Evolutionary conservation across 169 alveolate genomes (phyloP).

Genomic region (Babesia divergens): DNA sequence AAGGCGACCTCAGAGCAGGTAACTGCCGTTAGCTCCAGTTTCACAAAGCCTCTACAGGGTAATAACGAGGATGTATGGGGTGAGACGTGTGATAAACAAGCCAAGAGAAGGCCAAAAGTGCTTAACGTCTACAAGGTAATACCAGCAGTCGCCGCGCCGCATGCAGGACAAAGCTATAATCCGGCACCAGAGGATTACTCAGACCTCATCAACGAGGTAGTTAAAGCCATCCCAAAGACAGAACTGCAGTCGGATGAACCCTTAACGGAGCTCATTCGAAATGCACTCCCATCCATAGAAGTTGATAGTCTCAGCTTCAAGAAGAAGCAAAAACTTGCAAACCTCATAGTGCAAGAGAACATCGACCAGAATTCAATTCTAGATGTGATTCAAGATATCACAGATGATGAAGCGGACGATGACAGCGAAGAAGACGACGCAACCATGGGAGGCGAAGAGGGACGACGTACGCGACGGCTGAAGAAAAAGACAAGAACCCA

Average conservation of each 20-base stretch:
- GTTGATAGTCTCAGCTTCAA: constrained; percentile 6
- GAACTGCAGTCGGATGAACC: constrained; percentile 3
- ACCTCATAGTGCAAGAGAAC: constrained; percentile 11
- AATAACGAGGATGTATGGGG: constrained; percentile 29
- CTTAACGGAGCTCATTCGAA: constrained; percentile 8
- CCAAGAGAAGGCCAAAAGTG: constrained; percentile 10
- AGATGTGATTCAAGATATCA: constrained; percentile 4
- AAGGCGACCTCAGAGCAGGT: background rate
- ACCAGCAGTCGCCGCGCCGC: constrained; percentile 63
- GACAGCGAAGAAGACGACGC: constrained; percentile 11
- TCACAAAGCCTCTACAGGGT: background rate
- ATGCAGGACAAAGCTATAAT: constrained; percentile 63
- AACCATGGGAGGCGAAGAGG: background rate
- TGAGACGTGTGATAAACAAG: background rate
- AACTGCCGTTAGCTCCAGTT: background rate
- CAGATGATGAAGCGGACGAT: background rate
- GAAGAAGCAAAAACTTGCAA: constrained; percentile 38
- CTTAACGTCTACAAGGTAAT: constrained; percentile 20
- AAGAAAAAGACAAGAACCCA: constrained; percentile 43
- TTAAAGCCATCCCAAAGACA: constrained; percentile 3
- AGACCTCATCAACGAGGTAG: constrained; percentile 11
- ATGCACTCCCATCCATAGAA: constrained; percentile 29
- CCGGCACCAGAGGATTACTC: constrained; percentile 46
- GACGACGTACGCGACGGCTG: background rate
- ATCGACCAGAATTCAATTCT: background rate